A percentile compares a stretch with the other conserved stretches of the same genome.
Conservation (phyloP, 441 rosid species). For the Melastoma candidum region DNA sequence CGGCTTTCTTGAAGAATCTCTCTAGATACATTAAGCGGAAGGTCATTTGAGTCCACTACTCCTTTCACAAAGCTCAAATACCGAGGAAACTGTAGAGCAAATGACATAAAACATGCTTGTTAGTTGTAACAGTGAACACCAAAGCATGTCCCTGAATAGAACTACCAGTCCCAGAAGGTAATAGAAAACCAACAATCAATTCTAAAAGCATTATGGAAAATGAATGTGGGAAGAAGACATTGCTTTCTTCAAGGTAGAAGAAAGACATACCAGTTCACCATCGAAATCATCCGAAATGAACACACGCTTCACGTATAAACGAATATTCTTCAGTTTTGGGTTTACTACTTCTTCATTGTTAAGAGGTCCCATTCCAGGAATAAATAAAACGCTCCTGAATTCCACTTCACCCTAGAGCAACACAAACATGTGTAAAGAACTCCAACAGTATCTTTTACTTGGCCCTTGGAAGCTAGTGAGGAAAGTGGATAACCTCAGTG, state of each 20-base stretch:
- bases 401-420: constrained; percentile 86
- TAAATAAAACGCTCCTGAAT: constrained; percentile 81
- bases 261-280: constrained; percentile 84
- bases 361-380: constrained; percentile 98
- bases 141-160: no score
- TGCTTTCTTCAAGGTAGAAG: not conserved
- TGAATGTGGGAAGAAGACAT: no score
- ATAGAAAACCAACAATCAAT: no score
- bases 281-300: constrained; percentile 99
- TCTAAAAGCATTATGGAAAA: no score
- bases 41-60: constrained; percentile 91
- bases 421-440: no score
- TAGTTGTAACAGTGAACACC: no score
- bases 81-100: constrained; percentile 65
- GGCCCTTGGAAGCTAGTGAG: no score
- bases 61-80: constrained; percentile 97
- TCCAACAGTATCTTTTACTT: no score
- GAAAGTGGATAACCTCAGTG: constrained; percentile 53
- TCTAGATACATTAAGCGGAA: constrained; percentile 93
- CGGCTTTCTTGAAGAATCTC: constrained; percentile 98
- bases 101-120: not conserved
- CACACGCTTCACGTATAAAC: constrained; percentile 87
- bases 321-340: constrained; percentile 86
- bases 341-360: constrained; percentile 79
- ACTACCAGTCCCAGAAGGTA: no score